Conservation (phyloP, 768 basidiomycete genomes). For the Podaxis sp. region DNA sequence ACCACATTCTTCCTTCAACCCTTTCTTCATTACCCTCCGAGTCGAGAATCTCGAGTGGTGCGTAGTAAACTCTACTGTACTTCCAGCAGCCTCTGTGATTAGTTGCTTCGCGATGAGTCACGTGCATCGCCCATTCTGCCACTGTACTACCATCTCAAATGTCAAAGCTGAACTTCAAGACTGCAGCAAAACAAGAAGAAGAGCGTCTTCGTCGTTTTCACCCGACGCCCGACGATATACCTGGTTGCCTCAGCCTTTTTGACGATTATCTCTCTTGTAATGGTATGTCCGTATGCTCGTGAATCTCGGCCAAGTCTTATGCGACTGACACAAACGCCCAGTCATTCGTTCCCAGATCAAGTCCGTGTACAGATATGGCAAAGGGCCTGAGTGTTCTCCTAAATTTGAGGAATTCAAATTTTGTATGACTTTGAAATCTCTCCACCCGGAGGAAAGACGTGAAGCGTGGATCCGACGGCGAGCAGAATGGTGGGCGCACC, state of each 20-base stretch:
- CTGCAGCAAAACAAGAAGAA: constrained; percentile 63
- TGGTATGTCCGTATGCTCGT: constrained; percentile 31
- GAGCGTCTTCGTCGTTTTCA: constrained; percentile 59
- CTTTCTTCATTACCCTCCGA: too few relatives aligned
- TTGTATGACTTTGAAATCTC: constrained; percentile 79
- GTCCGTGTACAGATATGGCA: constrained; percentile 83
- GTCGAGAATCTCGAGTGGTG: too few relatives aligned
- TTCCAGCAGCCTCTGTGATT: too few relatives aligned
- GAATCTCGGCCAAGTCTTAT: constrained; percentile 1
- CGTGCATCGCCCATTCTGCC: background rate
- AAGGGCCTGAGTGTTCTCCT: constrained; percentile 61
- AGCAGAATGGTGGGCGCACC: constrained; percentile 92
- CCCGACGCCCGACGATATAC: constrained; percentile 76
- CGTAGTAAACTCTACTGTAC: too few relatives aligned
- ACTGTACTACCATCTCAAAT: constrained; percentile 14
- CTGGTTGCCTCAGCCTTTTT: constrained; percentile 73
- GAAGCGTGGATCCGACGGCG: constrained; percentile 81
- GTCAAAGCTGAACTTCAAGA: constrained; percentile 46
- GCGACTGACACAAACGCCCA: constrained; percentile 22
- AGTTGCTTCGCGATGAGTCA: background rate
- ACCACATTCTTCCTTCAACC: too few relatives aligned
- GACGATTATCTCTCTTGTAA: constrained; percentile 72
- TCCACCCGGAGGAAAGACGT: constrained; percentile 72
- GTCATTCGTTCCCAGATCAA: constrained; percentile 78
- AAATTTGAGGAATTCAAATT: constrained; percentile 95